A percentile compares a stretch with the other conserved stretches of the same genome.
These are phyloP conservation scores for Globisporangium ultimum DNA, from an alignment of 352 stramenopile genomes.

Conservation along the genomic window DNA sequence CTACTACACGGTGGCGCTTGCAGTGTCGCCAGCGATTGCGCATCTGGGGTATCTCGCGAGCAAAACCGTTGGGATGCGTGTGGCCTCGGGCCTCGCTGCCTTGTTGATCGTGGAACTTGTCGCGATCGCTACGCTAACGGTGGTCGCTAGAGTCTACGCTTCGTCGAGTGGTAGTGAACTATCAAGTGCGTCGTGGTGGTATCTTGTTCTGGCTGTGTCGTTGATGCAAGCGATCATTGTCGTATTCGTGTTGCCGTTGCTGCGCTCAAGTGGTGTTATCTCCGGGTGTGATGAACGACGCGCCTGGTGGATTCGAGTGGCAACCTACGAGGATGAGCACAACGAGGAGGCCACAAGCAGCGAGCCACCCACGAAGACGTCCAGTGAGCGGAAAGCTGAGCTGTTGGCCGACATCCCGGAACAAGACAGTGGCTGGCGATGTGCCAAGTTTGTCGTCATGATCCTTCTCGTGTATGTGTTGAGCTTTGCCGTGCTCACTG, in stretches of 20 bases:
- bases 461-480: constrained; percentile 47
- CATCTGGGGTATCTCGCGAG: constrained; percentile 49
- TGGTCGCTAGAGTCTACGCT: constrained; percentile 6
- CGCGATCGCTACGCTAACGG: constrained; percentile 19
- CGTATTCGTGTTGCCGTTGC: constrained; percentile 17
- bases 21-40: constrained; percentile 60
- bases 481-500: neutral
- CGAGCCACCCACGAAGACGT: neutral
- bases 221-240: constrained; percentile 23
- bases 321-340: constrained; percentile 28
- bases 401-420: constrained; percentile 8
- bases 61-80: constrained; percentile 52
- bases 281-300: constrained; percentile 37
- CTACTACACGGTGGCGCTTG: constrained; percentile 73
- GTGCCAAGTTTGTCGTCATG: constrained; percentile 56
- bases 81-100: constrained; percentile 45
- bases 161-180: neutral
- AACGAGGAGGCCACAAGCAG: constrained; percentile 18
- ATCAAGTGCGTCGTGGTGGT: constrained; percentile 18
- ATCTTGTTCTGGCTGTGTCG: constrained; percentile 21
- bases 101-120: constrained; percentile 37
- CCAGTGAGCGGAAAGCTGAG: neutral
- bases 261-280: constrained; percentile 28
- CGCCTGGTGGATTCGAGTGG: constrained; percentile 36
- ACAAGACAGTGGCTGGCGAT: constrained; percentile 47